Conservation (phyloP, 148 eudicot species). For the Rhododendron griersonianum region DNA sequence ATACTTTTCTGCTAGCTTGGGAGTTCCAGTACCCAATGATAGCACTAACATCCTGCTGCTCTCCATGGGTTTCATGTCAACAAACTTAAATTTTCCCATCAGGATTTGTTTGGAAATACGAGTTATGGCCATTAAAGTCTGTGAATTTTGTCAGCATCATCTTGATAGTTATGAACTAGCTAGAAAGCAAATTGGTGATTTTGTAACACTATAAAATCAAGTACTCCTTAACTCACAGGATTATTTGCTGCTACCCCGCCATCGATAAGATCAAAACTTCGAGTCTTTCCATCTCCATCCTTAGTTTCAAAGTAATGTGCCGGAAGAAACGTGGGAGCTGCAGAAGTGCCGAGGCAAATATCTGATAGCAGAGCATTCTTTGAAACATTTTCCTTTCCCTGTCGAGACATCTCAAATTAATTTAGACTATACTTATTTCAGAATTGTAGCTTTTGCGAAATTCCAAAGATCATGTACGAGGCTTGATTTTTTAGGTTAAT, state of each 20-base stretch:
- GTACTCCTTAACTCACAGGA: conserved; percentile 27
- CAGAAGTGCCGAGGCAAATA: conserved; percentile 43
- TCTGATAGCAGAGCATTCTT: conserved; percentile 40
- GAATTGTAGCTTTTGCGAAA: neutral
- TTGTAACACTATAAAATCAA: neutral
- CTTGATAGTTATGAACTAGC: neutral
- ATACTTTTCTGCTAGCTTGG: conserved; percentile 22
- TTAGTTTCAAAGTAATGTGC: conserved; percentile 36
- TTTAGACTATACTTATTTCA: neutral
- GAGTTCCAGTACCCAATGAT: conserved; percentile 35
- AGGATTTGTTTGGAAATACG: conserved; percentile 21
- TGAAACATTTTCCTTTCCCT: conserved; percentile 20
- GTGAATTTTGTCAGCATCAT: neutral
- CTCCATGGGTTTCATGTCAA: conserved; percentile 17
- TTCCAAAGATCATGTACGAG: neutral
- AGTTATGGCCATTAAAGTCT: conserved; percentile 29
- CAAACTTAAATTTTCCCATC: conserved; percentile 19
- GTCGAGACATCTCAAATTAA: neutral
- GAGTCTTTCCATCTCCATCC: conserved; percentile 20
- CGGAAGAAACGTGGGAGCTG: conserved; percentile 45
- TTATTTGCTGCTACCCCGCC: conserved; percentile 51
- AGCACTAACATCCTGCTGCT: conserved; percentile 19
- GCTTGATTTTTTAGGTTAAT: neutral
- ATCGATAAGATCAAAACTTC: conserved; percentile 39
- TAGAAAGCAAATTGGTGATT: neutral